Conservation (phyloP, 768 basidiomycete genomes). For the Lactarius pseudohatsudake region DNA sequence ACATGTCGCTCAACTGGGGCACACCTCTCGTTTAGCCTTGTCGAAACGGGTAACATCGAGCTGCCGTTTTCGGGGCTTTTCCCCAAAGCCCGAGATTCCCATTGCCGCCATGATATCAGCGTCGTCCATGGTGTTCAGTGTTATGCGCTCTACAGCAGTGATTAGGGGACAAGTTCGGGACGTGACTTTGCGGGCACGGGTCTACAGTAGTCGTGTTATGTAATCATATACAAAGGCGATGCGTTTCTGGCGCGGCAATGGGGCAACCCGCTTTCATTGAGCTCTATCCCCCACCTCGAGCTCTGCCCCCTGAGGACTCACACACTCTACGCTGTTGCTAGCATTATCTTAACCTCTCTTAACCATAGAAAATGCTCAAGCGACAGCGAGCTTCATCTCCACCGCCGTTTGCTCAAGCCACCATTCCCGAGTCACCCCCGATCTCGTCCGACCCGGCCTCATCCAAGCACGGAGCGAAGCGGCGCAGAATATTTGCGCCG, state of each 20-base stretch:
- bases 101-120: conserved; percentile 77
- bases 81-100: conserved; percentile 85
- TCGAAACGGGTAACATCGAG: conserved; percentile 79
- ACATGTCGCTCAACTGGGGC: conserved; percentile 2
- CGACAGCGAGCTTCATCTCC: conserved; percentile 30
- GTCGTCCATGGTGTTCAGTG: conserved; percentile 42
- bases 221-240: conserved; percentile 26
- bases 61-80: conserved; percentile 60
- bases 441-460: conserved; percentile 33
- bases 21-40: conserved; percentile 61
- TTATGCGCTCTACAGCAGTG: not conserved
- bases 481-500: conserved; percentile 53
- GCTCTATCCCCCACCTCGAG: not conserved
- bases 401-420: conserved; percentile 11
- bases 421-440: conserved; percentile 22
- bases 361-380: conserved; percentile 28
- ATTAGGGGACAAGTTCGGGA: conserved; percentile 1
- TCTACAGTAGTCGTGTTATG: conserved; percentile 1
- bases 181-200: not conserved
- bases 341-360: not conserved
- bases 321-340: not conserved
- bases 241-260: not conserved
- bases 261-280: not conserved
- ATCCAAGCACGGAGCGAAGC: conserved; percentile 45
- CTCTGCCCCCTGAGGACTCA: not conserved